Base-by-base conservation (phyloP, 495 filamentous ascomycete genomes). In the Penicillium riverlandense region DNA sequence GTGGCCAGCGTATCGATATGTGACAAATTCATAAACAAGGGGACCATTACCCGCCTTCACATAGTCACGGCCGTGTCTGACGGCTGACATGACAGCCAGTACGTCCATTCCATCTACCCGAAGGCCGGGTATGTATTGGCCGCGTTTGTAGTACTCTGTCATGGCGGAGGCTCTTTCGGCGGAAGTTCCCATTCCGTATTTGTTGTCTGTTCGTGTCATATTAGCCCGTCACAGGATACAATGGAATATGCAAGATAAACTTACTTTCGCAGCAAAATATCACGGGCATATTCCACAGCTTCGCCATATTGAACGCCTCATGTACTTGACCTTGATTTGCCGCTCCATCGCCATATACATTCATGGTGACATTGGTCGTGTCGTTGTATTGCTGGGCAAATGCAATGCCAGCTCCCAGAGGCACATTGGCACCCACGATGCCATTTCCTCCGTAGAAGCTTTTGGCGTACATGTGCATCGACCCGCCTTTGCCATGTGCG, bases 101-200 rank as follows among this genome's bases (percentile, higher is more conserved):
- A 94, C 85, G 62, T 96, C 90, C 90, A 95, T 96, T 58, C 86
- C 90, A 67, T 95, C 92, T 58, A 96, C 84, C 69, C 92, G 94
- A 38, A 95, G 77, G 62, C 90, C 90, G 37, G 90, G 88, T 55
- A 96, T 95, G 71, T 92, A 96, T 71, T 96, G 90, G 43, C 90
- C 90, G 64, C 90, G 88, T 75, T 95, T 94, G 79, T 95, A 96
- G 82, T 95, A 96, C 58, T 96, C 89, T 47, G 90, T 92, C 47
- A 91, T 67, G 43, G 90, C 90, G 38, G 88, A 83, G 40, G 89
- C 80, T 50, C 90, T 85, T 54, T 84, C 83, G 43, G 88, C 89
- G 27, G 90, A 84, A 13, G 90, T 96, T 58, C 90, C 90, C 90
- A 96, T 95, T 56, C 90, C 90, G 63, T 95, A 96, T 67, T 95